phyloP scores from a whole-genome alignment of 768 basidiomycete genomes.

The Tylopilus sp. region DNA sequence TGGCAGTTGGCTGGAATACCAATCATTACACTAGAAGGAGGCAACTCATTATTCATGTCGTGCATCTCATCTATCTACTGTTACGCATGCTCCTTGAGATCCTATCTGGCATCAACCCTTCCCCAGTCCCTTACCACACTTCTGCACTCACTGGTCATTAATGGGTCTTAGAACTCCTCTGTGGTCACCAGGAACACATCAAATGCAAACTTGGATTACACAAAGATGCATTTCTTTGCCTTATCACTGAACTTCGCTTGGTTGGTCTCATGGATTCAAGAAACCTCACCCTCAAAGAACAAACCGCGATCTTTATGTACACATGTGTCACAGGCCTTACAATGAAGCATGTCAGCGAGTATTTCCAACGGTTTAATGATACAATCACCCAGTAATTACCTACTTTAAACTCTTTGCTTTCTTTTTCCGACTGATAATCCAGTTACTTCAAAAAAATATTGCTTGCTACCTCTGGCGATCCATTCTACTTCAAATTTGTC shows the following conservation, averaged over 20 bases:
- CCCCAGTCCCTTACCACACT: too few relatives aligned
- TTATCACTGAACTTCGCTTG: background rate
- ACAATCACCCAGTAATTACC: background rate
- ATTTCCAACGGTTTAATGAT: background rate
- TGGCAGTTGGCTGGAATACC: too few relatives aligned
- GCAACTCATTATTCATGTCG: too few relatives aligned
- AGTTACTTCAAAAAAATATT: background rate
- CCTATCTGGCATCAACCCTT: too few relatives aligned
- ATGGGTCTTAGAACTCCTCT: background rate
- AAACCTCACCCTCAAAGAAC: background rate
- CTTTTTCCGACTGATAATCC: too few relatives aligned
- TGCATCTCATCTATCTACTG: too few relatives aligned
- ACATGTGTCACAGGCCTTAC: too few relatives aligned
- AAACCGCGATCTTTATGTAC: background rate
- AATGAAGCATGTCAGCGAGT: background rate
- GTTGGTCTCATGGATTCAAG: background rate
- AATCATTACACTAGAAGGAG: too few relatives aligned
- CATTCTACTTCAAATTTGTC: background rate
- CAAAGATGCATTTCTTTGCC: background rate
- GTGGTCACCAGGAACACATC: background rate
- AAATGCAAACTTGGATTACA: background rate
- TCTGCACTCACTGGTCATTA: background rate
- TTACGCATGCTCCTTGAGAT: too few relatives aligned
- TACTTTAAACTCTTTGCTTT: too few relatives aligned
- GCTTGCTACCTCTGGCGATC: background rate